Base-by-base conservation (phyloP, 1,284 basidiomycete species). In the Pseudozyma pruni region DNA sequence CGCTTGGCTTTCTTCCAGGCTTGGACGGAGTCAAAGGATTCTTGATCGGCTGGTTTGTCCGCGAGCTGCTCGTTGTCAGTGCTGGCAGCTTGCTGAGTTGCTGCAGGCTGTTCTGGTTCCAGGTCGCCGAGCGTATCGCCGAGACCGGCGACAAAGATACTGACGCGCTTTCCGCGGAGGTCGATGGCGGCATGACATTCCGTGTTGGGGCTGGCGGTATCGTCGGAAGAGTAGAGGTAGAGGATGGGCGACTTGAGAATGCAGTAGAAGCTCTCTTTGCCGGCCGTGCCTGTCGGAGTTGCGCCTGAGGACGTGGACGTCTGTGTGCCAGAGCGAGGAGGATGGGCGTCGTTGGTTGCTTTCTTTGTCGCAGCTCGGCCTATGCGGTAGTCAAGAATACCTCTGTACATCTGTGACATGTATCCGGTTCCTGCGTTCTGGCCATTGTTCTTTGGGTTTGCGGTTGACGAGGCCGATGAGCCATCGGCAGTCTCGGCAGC, bases 121-220 rank as follows among this genome's bases (percentile, higher is more conserved):
- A 74, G 61, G 20, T 78, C 75, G 38, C 75, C 78, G n/a, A 72
- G 57, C 1, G 75, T 75, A 39, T 80, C 78, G 19, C 79, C 79
- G 8, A 72, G 34, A 32, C 72, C 70, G 10, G 69, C 53, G 9
- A 74, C 52, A 52, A 69, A 81, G 50, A 81, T 66, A 55, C 75
- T 79, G 43, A 81, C 74, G 27, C 76, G 66, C 44, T 79, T 80
- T 27, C 72, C 70, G 14, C 75, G 71, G 31, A 81, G 60, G 45
- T 80, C 75, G 42, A 81, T 79, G 16, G 76, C 77, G 20, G 79
- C 78, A 17, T 76, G 68, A 35, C 78, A 80, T 42, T 80, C 79
- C 11, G 72, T 80, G 42, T 50, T 60, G 9, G 75, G 67, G 19
- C 53, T 68, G 23, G 67, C 61, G 20, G 66, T 41, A 19, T 79